Evolutionary conservation across 495 filamentous ascomycete species (phyloP), one percentile per base, ranked within the genome.

Genomic region (Talaromyces trachyspermus): DNA sequence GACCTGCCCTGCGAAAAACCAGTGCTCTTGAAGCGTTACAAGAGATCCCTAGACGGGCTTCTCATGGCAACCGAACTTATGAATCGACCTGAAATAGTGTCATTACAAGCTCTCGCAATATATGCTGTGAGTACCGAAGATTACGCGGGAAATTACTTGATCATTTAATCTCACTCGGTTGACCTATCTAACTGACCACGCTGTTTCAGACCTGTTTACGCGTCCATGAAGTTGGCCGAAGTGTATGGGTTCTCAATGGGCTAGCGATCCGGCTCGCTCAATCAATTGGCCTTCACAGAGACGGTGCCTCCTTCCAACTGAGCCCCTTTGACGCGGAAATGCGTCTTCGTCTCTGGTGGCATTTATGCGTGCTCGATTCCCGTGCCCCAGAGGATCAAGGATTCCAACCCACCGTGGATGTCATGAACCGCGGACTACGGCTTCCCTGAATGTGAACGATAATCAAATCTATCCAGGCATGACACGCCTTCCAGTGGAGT

Each of bases 401-500:
- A 20, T 56, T 53, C 38, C 50, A 49, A 25, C 45, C 48, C 25
- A 58, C 54, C 18, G 78, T 90, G 10, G 62, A 75, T 14, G 76
- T 83, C 23, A 58, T 70, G 29, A 68, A 74, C 9, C 90, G 80
- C 48, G 86, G 87, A 54, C 87, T 80, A 2, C 63, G 74, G 38
- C 62, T 76, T 37, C 83, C 83, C 62, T 80, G n/a, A 90, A 88
- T 52, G 74, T 91, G 52, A 80, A 89, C 59, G 88, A 91, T 49
- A 53, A 58, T 18, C 87, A 91, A 48, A 70, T 91, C 22, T 67
- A 62, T 41, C 80, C 81, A 4, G 65, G 72, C 0, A 81, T 74
- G 67, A 77, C 65, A 3, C 66, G 74, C 9, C 63, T 79, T 12
- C 83, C 86, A 0, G 52, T 61, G 12, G 69, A 79, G 23, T 71